These are phyloP conservation scores for Pugionium cornutum DNA, from an alignment of 345 rosid genomes.

Conservation along the genomic window DNA sequence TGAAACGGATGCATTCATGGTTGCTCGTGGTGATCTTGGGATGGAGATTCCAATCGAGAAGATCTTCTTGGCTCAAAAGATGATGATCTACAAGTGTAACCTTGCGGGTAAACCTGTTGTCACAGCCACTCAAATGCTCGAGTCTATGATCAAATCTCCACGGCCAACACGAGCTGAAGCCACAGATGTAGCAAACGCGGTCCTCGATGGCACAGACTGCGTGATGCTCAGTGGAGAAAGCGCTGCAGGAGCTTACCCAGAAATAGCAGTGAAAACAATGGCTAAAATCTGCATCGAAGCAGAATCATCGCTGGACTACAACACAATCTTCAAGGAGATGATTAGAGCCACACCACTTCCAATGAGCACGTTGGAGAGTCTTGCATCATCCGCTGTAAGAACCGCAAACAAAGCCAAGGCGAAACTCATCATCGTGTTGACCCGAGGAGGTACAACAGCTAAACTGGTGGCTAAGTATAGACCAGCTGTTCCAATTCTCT, in stretches of 20 bases:
- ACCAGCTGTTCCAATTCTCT: slow-evolving; percentile 23
- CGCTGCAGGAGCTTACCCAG: slow-evolving; percentile 31
- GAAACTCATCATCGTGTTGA: slow-evolving; percentile 26
- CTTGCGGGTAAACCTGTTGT: slow-evolving; percentile 28
- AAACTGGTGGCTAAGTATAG: slow-evolving; percentile 29
- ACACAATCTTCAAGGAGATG: slow-evolving; percentile 28
- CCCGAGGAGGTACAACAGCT: slow-evolving; percentile 27
- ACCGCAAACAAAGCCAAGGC: slow-evolving; percentile 28
- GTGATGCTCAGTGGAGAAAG: slow-evolving; percentile 31
- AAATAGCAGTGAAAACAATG: slow-evolving; percentile 28
- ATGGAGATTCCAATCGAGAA: slow-evolving; percentile 32
- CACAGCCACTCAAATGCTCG: slow-evolving; percentile 33
- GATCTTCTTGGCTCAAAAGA: slow-evolving; percentile 32
- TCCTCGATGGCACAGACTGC: slow-evolving; percentile 26
- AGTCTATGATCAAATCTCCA: slow-evolving; percentile 29
- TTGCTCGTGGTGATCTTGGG: slow-evolving; percentile 30
- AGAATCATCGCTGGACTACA: slow-evolving; percentile 21
- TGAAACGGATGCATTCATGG: slow-evolving; percentile 29
- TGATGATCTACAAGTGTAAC: slow-evolving; percentile 35
- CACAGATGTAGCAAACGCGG: slow-evolving; percentile 30
- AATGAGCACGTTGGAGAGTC: slow-evolving; percentile 28
- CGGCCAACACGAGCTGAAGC: slow-evolving; percentile 31
- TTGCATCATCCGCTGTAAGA: slow-evolving; percentile 28
- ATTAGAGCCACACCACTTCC: slow-evolving; percentile 31
- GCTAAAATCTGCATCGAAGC: slow-evolving; percentile 32